These are phyloP conservation scores for Fusarium avenaceum DNA, from an alignment of 2,329 filamentous ascomycete genomes.

Conservation along the genomic window DNA sequence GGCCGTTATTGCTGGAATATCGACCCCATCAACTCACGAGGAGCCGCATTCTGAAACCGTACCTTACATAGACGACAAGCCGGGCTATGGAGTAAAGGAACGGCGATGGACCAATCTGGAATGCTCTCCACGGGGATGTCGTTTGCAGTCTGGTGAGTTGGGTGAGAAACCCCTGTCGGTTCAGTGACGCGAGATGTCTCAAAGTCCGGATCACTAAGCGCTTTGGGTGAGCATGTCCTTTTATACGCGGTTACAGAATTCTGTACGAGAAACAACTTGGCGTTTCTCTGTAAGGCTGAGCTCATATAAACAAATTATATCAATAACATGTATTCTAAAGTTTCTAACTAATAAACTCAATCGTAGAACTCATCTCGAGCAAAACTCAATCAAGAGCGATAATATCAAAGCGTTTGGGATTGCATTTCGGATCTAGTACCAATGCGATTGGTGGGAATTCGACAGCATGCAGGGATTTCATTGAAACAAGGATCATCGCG, in stretches of 20 bases:
- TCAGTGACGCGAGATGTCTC: conserved; percentile 41
- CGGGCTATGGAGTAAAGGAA: conserved; percentile 13
- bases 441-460: conserved; percentile 44
- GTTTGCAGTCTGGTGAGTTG: conserved; percentile 20
- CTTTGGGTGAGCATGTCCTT: conserved; percentile 19
- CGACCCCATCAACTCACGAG: conserved; percentile 4
- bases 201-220: conserved; percentile 34
- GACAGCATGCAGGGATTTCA: conserved; percentile 30
- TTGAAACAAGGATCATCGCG: conserved; percentile 1
- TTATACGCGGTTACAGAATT: background rate
- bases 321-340: rapidly evolving
- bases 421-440: background rate
- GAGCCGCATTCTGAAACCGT: conserved; percentile 43
- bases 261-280: conserved; percentile 17
- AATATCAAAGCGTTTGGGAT: background rate
- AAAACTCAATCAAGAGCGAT: conserved; percentile 10
- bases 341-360: conserved; percentile 13
- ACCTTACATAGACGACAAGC: conserved; percentile 29
- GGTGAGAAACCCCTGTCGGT: conserved; percentile 27
- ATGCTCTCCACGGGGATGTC: background rate
- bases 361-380: background rate
- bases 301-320: rapidly evolving
- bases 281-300: background rate
- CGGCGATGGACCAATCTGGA: conserved; percentile 7
- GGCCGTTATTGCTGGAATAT: conserved; percentile 46